Base-by-base conservation (phyloP, 371 early-diverging fungal species). In the Rhizomucor pusillus region DNA sequence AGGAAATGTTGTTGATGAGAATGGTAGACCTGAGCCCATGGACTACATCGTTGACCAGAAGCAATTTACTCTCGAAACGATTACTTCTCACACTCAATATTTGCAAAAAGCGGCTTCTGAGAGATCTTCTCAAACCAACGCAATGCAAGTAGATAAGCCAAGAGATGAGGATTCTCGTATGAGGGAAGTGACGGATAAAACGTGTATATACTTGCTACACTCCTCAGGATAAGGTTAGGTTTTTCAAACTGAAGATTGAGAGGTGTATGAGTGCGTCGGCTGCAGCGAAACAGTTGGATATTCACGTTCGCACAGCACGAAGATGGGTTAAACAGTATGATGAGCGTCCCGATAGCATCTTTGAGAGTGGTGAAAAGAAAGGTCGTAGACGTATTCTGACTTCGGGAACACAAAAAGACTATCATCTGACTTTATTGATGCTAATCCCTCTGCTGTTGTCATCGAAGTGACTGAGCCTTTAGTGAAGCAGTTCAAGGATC, bases 261-360 rank as follows among this genome's bases (percentile, higher is more conserved):
- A 47, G 52, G 39, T 51, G 47, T 36, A 53, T 44, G 43, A 56
- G 48, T 52, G 61, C 61, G 24, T 61, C 55, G 19, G 56, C 56
- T 55, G 56, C 61, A 18, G 56, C 47, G 37, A 52, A 35, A 48
- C 59, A 59, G 37, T 53, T 59, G 24, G 37, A 25, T 43, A 47
- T 59, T 52, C 51, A 60, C 46, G 39, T 60, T 13, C 54, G 60
- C 22, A 24, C 60, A 33, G 46, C 56, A 20, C 50, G 53, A 33
- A 53, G 59, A 59, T 53, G 50, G 54, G 54, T 1, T 1, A 43
- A 39, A 37, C 43, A 40, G 14, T 59, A 50, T 49, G 19, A 52
- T 5, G 14, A 23, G 47, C n/a, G 10, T 25, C 54, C 54, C 47
- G 50, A 46, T 34, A 53, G 49, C 35, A 60, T 54, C 16, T 54